Conservation (phyloP, 352 stramenopile genomes). For the Phytopythium montanum region DNA sequence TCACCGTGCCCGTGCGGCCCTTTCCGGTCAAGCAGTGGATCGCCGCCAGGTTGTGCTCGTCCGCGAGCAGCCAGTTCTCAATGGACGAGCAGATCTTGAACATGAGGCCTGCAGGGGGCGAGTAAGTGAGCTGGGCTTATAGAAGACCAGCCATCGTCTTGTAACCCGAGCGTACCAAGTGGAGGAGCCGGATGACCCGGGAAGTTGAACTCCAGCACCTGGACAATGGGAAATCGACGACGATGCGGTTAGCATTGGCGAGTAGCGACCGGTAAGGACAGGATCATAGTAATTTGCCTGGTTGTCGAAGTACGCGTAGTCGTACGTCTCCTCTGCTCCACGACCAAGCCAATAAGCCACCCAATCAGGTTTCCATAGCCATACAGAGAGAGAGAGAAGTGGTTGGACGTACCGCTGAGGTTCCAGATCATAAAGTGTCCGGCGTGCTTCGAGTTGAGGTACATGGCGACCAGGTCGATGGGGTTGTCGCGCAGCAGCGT, state of each 20-base stretch:
- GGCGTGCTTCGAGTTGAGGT: slow-evolving; percentile 92
- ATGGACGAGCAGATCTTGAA: slow-evolving; percentile 98
- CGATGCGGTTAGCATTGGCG: neutral
- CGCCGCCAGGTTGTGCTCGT: slow-evolving; percentile 94
- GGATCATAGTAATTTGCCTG: slow-evolving; percentile 29
- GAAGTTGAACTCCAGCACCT: slow-evolving; percentile 96
- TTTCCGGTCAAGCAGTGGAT: slow-evolving; percentile 97
- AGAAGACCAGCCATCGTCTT: neutral
- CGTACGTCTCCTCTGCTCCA: slow-evolving; percentile 92
- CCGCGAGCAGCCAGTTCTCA: slow-evolving; percentile 96
- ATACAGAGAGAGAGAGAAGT: neutral
- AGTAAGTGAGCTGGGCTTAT: neutral
- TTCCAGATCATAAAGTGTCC: slow-evolving; percentile 99
- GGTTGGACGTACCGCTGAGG: slow-evolving; percentile 61
- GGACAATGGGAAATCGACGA: neutral
- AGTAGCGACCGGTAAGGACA: neutral
- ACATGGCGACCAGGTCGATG: slow-evolving; percentile 90
- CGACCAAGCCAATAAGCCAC: neutral
- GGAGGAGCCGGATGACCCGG: slow-evolving; percentile 94
- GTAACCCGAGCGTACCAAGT: slow-evolving; percentile 48
- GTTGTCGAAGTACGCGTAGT: slow-evolving; percentile 92
- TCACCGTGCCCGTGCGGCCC: slow-evolving; percentile 92
- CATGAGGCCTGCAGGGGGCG: slow-evolving; percentile 63
- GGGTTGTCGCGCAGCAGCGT: slow-evolving; percentile 83
- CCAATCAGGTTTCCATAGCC: neutral